Evolutionary conservation across 2,329 filamentous ascomycete genomes (phyloP), one percentile per base, ranked within the genome.

Genomic region (Ophiostoma sp.): DNA sequence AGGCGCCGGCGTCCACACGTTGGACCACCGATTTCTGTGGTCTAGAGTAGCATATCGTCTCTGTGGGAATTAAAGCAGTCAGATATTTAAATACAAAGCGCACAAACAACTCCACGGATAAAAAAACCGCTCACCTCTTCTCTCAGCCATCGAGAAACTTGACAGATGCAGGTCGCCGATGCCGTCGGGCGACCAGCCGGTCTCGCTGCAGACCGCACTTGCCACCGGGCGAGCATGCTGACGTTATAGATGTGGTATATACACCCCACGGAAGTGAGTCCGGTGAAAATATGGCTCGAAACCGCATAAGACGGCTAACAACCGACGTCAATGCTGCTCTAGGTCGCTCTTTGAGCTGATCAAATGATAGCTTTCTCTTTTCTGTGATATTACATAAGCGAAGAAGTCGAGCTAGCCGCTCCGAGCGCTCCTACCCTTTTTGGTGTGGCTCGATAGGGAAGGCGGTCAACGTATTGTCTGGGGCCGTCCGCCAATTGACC

Each of bases 1-100:
- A 5, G 89, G 88, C 0, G 89, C 91, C 2, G 93, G 92, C 41
- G 88, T 83, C 92, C 93, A 97, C 77, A 93, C 85, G 63, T 82
- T 87, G 3, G 92, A 94, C 9, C 94, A 77, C 71, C 89, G 82
- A 74, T 71, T 69, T 16, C 74, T 71, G 64, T 74, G 72, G 42
- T 75, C 74, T 5, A 72, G 18, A 58, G 73, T 69, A 12, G 74
- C 52, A 4, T 41, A 58, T 4, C 72, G 67, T n/a, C 36, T 44
- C 71, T 60, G 14, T 2, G 27, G 27, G 27, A 18, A 11, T 27
- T 9, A 27, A 27, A 2, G 4, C 18, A 55, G 8, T 55, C 9
- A 55, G 49, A 27, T 27, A 27, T 11, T 9, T 27, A 27, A 11
- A 7, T 4, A 4, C 14, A 8, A 4, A 18, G 7, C 27, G 5